Evolutionary conservation across 2,329 filamentous ascomycete species (phyloP), one percentile per base, ranked within the genome.

Genomic region (Fusarium oxysporum): DNA sequence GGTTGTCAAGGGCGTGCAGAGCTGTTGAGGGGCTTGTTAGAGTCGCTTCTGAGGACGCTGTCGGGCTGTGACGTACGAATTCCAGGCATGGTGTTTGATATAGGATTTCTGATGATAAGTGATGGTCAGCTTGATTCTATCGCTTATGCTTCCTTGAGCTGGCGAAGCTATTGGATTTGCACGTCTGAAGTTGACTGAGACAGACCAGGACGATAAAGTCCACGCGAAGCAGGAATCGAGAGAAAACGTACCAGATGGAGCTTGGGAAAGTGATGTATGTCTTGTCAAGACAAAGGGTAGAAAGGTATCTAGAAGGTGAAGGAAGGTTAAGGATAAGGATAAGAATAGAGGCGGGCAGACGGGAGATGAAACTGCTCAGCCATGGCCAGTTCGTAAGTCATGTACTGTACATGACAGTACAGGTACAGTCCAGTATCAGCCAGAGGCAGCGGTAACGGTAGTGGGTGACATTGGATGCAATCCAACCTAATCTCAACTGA

Each of bases 1-100:
- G 74, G 81, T 88, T 88, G 78, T 86, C 85, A 68, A 89, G 81
- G 38, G 87, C 85, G 71, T 84, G 81, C 55, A 83, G 80, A 61
- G 87, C 87, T 89, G 71, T 37, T 87, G 72, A 37, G 9, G 10
- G n/a, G 11, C 9, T 41, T 50, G 38, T 59, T n/a, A 72, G 60
- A 61, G 16, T 61, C 14, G 28, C n/a, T 25, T 37, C 4, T 21
- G 37, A 3, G 44, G 17, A 12, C 12, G 32, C 16, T 53, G 25
- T 17, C 50, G 14, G 19, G 12, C n/a, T 62, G 60, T 35, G 53
- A 86, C 85, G 82, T 81, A 88, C 87, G 86, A 79, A 88, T 83
- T 74, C 86, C 86, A 80, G 84, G 83, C 87, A 89, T 88, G 51
- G 72, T 86, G 80, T 59, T 19, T 67, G 59, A 45, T 71, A 37